phyloP scores from a whole-genome alignment of 1,284 basidiomycete genomes.

The Rhodotorula glutinis region DNA sequence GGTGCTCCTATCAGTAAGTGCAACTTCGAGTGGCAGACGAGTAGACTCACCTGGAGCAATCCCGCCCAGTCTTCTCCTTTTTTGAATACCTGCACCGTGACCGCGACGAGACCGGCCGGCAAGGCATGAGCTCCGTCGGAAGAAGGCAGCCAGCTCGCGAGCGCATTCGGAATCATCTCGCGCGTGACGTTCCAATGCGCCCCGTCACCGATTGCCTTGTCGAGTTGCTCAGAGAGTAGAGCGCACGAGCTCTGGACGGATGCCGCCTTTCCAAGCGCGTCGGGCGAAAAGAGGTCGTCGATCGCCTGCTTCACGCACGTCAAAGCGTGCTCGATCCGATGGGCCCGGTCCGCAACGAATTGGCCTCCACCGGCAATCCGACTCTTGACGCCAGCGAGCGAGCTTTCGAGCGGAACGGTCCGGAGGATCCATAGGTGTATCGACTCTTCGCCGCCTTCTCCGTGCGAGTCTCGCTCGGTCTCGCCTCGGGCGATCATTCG shows the following conservation, averaged over 20 bases:
- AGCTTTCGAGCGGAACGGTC: constrained; percentile 16
- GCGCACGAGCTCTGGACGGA: too few species aligned
- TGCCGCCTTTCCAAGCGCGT: too few species aligned
- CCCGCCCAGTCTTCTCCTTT: constrained; percentile 18
- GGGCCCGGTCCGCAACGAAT: not conserved
- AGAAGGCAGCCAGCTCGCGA: not conserved
- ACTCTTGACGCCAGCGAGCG: not conserved
- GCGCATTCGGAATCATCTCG: constrained; percentile 13
- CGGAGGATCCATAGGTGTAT: constrained; percentile 31
- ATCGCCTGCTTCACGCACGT: not conserved
- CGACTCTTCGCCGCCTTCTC: constrained; percentile 5
- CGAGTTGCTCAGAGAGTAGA: not conserved
- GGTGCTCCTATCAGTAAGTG: not conserved
- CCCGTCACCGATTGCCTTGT: not conserved
- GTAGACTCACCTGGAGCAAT: constrained; percentile 18
- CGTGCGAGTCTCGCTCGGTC: constrained; percentile 19
- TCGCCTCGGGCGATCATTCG: constrained; percentile 40
- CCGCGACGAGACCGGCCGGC: constrained; percentile 2
- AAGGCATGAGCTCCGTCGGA: not conserved
- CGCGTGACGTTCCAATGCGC: constrained; percentile 27
- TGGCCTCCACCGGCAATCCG: constrained; percentile 2
- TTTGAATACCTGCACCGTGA: constrained; percentile 9
- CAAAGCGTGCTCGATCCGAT: constrained; percentile 1
- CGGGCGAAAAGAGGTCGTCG: not conserved
- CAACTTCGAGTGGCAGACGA: not conserved